phyloP scores from a whole-genome alignment of 2,329 filamentous ascomycete species.

The Eutypa lata region DNA sequence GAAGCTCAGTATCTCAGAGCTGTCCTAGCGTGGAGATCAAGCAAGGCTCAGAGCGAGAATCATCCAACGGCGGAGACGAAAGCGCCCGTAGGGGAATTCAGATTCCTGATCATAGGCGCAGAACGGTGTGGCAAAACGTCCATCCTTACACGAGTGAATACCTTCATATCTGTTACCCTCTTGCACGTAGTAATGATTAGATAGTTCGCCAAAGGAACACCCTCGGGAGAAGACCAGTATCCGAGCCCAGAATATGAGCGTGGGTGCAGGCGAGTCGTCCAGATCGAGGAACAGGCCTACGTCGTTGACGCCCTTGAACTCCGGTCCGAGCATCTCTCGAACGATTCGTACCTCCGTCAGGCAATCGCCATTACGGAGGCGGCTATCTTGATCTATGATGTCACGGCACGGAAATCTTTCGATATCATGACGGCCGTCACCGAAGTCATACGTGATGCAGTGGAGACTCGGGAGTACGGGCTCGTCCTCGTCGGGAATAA shows the following conservation, averaged over 20 bases:
- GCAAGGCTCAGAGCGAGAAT: conserved; percentile 19
- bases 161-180: background rate
- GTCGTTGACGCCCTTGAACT: conserved; percentile 36
- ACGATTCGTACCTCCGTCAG: conserved; percentile 31
- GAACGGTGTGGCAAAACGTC: conserved; percentile 40
- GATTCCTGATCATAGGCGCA: conserved; percentile 36
- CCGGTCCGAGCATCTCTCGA: conserved; percentile 28
- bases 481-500: conserved; percentile 35
- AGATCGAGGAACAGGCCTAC: conserved; percentile 29
- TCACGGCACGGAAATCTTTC: conserved; percentile 25
- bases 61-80: conserved; percentile 12
- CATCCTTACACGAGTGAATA: conserved; percentile 33
- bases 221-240: conserved; percentile 19
- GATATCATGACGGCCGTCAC: conserved; percentile 8
- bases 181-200: conserved; percentile 1
- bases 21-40: conserved; percentile 36
- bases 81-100: conserved; percentile 32
- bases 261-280: conserved; percentile 32
- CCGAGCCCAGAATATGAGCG: conserved; percentile 24
- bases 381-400: conserved; percentile 28
- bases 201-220: conserved; percentile 31
- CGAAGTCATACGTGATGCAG: conserved; percentile 22
- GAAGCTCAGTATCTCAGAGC: conserved; percentile 38
- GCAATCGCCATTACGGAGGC: conserved; percentile 39
- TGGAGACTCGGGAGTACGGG: conserved; percentile 29